Evolutionary conservation across 2,329 filamentous ascomycete genomes (phyloP).

Genomic region (Dothideomycetes sp.): DNA sequence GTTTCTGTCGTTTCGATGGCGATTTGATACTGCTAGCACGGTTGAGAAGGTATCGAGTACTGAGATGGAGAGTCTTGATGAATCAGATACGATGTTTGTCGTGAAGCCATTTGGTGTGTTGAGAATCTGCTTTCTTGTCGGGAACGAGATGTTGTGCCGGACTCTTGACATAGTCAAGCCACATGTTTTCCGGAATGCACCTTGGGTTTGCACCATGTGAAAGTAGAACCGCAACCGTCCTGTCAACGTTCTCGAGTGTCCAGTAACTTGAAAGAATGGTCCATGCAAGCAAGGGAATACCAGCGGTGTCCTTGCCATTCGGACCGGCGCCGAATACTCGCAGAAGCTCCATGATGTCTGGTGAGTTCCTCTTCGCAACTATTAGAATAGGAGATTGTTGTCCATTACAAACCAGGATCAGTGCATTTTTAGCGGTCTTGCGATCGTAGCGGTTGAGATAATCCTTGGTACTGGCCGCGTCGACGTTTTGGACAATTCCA

Average conservation of each 20-base stretch:
- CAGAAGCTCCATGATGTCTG: neutral
- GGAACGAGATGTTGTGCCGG: neutral
- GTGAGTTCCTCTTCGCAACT: neutral
- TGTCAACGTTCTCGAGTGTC: slow-evolving; percentile 2
- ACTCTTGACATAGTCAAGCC: neutral
- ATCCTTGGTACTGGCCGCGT: no score
- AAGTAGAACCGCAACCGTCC: neutral
- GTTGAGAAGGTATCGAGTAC: neutral
- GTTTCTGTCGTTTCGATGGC: neutral
- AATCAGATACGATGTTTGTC: neutral
- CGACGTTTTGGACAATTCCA: no score
- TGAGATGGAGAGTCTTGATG: neutral
- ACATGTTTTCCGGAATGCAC: neutral
- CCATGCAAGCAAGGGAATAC: neutral
- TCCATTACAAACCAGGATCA: no score
- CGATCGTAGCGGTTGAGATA: neutral
- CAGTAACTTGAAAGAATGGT: neutral
- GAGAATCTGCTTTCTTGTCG: neutral
- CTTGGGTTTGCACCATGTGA: neutral
- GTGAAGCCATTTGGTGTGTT: neutral
- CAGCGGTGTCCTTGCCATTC: neutral
- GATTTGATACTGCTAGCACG: neutral
- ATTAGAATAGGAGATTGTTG: neutral
- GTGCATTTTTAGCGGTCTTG: neutral
- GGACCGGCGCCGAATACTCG: neutral